Evolutionary conservation across 179 eudicot genomes (phyloP).

Genomic region (Beta corolliflora): DNA sequence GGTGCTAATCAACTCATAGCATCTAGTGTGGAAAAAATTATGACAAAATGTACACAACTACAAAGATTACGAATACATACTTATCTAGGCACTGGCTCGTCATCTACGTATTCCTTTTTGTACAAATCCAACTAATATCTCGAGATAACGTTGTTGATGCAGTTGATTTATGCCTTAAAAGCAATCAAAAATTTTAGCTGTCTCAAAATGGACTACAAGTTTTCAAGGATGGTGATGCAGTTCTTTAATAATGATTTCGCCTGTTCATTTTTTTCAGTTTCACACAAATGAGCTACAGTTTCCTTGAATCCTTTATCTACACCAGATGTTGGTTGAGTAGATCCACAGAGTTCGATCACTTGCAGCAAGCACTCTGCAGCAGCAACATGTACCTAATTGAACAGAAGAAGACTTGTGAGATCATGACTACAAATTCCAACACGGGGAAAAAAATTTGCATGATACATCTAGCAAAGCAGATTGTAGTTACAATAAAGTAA

Average conservation of each 20-base stretch:
- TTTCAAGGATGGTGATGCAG: conserved; percentile 56
- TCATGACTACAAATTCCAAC: background rate
- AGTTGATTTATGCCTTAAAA: background rate
- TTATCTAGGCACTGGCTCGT: background rate
- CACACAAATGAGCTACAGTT: conserved; percentile 53
- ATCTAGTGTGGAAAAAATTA: too few species aligned
- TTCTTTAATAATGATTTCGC: conserved; percentile 74
- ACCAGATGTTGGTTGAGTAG: conserved; percentile 36
- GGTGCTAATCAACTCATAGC: too few species aligned
- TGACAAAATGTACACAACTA: background rate
- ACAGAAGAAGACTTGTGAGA: background rate
- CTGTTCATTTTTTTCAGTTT: conserved; percentile 75
- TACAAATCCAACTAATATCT: background rate
- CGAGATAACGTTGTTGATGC: background rate
- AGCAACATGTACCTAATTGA: conserved; percentile 66
- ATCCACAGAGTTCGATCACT: conserved; percentile 48
- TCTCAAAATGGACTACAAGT: conserved; percentile 12
- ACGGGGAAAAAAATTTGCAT: too few species aligned
- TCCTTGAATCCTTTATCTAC: conserved; percentile 47
- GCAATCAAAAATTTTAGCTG: background rate
- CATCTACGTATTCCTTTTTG: background rate
- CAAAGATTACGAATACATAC: background rate
- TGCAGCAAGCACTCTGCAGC: conserved; percentile 82
- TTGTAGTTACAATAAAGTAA: background rate
- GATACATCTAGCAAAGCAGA: background rate